Conservation (phyloP, 306 rosid species). For the Lablab purpureus region DNA sequence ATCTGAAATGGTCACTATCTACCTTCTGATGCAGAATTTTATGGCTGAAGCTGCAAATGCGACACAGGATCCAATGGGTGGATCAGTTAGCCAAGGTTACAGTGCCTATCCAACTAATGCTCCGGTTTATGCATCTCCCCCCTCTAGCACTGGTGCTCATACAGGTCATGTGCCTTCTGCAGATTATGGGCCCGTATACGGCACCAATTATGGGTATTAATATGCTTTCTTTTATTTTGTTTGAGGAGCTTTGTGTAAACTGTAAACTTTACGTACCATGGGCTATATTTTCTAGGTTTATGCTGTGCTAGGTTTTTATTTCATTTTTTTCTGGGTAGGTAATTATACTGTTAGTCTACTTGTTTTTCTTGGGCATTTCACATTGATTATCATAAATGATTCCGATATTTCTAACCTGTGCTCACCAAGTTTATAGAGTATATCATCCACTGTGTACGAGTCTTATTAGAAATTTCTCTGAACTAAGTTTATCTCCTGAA, state of each 20-base stretch:
- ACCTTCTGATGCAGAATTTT: background rate
- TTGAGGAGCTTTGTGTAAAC: background rate
- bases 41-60: constrained; percentile 29
- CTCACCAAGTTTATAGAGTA: background rate
- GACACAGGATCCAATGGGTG: background rate
- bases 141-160: constrained; percentile 2
- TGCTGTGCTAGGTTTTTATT: background rate
- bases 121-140: constrained; percentile 22
- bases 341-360: background rate
- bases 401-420: background rate
- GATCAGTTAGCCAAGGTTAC: constrained; percentile 19
- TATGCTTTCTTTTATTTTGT: background rate
- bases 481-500: background rate
- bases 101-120: constrained; percentile 16
- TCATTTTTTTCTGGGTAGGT: background rate
- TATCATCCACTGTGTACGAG: background rate
- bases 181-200: constrained; percentile 1
- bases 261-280: background rate
- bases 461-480: background rate
- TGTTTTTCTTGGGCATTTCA: background rate
- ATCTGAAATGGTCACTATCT: background rate
- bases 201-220: constrained; percentile 22
- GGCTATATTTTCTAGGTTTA: background rate
- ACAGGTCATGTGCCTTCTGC: background rate
- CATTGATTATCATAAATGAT: background rate